Evolutionary conservation across 2,329 filamentous ascomycete species (phyloP), one percentile per base, ranked within the genome.

Genomic region (Fusarium hainanense): DNA sequence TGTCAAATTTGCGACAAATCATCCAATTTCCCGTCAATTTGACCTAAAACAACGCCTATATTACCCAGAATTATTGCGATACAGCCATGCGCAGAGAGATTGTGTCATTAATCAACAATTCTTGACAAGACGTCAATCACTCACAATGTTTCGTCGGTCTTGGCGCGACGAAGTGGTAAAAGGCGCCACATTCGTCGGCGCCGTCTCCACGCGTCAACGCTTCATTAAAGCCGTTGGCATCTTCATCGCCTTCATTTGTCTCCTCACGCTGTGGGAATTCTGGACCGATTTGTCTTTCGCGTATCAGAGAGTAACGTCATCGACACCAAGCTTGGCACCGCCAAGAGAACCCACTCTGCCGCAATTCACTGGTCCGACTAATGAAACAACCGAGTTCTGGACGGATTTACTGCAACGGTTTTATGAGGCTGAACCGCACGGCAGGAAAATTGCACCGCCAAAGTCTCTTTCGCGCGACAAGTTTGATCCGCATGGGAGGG

Each of bases 351-450:
- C 59, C 27, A 54, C 30, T 13, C 13, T 5, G 5, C 47, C 66
- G 16, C 68, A 68, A 6, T 43, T 60, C 12, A 73, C 64, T n/a
- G 66, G 61, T 1, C 68, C 70, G 10, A 58, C 59, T 1, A 46
- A 59, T 13, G 27, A 73, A n/a, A 69, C 71, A 4, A 37, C 47
- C 6, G 54, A 56, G 5, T 74, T 74, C 2, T 74, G 72, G 72
- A 14, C 48, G 6, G 27, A 34, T 3, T 41, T 74, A 11, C 34
- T 69, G 6, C 25, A 47, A 1, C 52, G 58, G 4, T 51, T 74
- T 0, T 66, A 70, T 8, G 34, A 57, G 2, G 62, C 72, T 7
- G 40, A 74, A 16, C 72, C 72, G 9, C 46, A 68, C 2, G 72
- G 58, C 4, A 34, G 43, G 4, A 41, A 66, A 20, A 71, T 74